Evolutionary conservation across 805 yeast species (phyloP), one percentile per base, ranked within the genome.

Genomic region (Sugiyamaella boreocaroliniensis): DNA sequence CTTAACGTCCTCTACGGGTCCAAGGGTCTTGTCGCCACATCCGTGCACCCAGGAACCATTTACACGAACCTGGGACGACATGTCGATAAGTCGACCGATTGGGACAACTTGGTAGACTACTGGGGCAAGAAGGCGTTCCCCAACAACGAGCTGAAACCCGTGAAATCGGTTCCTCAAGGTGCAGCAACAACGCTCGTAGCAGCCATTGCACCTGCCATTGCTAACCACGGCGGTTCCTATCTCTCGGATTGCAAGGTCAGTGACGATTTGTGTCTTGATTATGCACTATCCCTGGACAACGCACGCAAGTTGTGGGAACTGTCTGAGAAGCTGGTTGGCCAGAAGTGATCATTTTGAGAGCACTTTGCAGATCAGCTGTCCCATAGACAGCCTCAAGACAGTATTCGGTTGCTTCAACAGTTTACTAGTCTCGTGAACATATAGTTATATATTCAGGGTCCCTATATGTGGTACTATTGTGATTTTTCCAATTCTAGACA

Each of bases 281-380:
- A 49, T 26, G 55, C 55, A n/a, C 37, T 41, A 26, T 26, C 15
- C 16, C 16, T 16, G 29, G 44, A 43, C 14, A 34, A 43, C 26
- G 55, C 55, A 10, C 14, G 16, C 16, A 49, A 48, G 40, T 45
- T 49, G 14, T 52, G 55, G 55, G 32, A 43, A 11, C 46, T 52
- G n/a, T 44, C 52, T 20, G 47, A 44, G 20, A 44, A 43, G 32
- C 43, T 52, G 5, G 52, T 52, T 15, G 49, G 48, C 9, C 19
- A 50, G 11, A n/a, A n/a, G n/a, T n/a, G n/a, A n/a, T n/a, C n/a
- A n/a, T n/a, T n/a, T n/a, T n/a, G n/a, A n/a, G n/a, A n/a, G n/a
- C n/a, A n/a, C n/a, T n/a, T n/a, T n/a, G n/a, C n/a, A n/a, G n/a
- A n/a, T n/a, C n/a, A n/a, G n/a, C n/a, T n/a, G n/a, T n/a, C n/a